Evolutionary conservation across 441 rosid genomes (phyloP), one percentile per base, ranked within the genome.

Genomic region (Jatropha multifida): DNA sequence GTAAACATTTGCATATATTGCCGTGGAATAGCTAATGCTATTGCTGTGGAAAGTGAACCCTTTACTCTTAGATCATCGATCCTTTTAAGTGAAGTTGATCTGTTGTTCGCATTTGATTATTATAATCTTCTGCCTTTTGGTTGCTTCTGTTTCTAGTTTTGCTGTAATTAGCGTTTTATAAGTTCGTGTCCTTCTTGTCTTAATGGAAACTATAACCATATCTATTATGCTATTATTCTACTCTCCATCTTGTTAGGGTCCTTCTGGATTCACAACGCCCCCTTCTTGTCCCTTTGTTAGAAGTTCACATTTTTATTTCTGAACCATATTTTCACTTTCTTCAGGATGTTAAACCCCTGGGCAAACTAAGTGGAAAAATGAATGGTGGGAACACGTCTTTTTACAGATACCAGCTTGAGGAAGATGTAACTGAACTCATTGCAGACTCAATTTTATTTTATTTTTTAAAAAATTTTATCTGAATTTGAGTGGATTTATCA

Each of bases 331-430:
- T 54, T 78, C 5, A n/a, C 27, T 71, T 54, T 78, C 7, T 72
- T 71, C 85, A 88, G 90, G 90, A 85, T 59, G 71, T 76, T 78
- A 81, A 82, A 77, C 62, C 75, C 63, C 79, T 52, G 72, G 83
- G 83, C 23, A 82, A 82, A 79, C 82, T 54, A 58, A 85, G 78
- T 72, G 83, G 79, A 72, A 81, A 70, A 67, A 76, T 83, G 86
- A 87, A 85, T 79, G 86, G 76, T 58, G 84, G 72, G 68, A 80
- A 83, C 73, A 78, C 73, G 61, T 69, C 86, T 64, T 71, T 81
- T 82, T 89, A 93, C 82, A 90, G 82, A 70, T 55, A 76, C 84
- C 87, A 88, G 85, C 98, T 93, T 56, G 94, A 92, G 83, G 86
- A 93, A 89, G 98, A 92, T 74, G 98, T 92, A 82, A 87, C 94